phyloP scores from a whole-genome alignment of 148 eudicot genomes.

The Amaranthus palmeri region DNA sequence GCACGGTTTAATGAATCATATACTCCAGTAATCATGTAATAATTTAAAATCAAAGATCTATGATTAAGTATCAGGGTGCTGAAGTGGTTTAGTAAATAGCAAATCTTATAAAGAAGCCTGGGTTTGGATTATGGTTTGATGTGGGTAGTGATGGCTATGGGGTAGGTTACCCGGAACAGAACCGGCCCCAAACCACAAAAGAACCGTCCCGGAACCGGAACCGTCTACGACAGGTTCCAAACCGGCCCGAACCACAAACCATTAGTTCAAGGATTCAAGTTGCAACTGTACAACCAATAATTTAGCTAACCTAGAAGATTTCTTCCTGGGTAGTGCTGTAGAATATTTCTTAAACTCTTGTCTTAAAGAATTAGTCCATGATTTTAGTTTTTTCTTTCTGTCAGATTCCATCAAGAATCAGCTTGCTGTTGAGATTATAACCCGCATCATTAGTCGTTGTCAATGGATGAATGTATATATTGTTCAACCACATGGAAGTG shows the following conservation, averaged over 20 bases:
- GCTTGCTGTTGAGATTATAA: conserved; percentile 49
- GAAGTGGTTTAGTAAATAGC: conserved; percentile 44
- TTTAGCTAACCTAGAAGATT: background rate
- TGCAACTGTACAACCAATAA: background rate
- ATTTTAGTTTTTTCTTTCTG: conserved; percentile 10
- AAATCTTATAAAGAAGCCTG: conserved; percentile 7
- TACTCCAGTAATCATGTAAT: too few relatives aligned
- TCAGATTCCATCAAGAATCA: conserved; percentile 66
- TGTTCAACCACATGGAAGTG: conserved; percentile 68
- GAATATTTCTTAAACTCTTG: background rate
- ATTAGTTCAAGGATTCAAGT: too few relatives aligned
- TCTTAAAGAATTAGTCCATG: conserved; percentile 1
- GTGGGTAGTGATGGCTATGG: background rate
- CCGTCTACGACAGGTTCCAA: too few relatives aligned
- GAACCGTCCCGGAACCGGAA: too few relatives aligned
- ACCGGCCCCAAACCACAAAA: too few relatives aligned
- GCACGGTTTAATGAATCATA: too few relatives aligned
- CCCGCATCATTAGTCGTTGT: conserved; percentile 38
- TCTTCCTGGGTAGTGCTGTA: background rate
- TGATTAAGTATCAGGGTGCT: too few relatives aligned
- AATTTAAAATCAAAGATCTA: too few relatives aligned
- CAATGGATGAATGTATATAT: conserved; percentile 74
- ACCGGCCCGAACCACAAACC: too few relatives aligned
- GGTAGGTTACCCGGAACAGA: too few relatives aligned
- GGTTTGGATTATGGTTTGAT: background rate